phyloP scores from a whole-genome alignment of 2,329 filamentous ascomycete genomes.

The Botryosphaeria dothidea region DNA sequence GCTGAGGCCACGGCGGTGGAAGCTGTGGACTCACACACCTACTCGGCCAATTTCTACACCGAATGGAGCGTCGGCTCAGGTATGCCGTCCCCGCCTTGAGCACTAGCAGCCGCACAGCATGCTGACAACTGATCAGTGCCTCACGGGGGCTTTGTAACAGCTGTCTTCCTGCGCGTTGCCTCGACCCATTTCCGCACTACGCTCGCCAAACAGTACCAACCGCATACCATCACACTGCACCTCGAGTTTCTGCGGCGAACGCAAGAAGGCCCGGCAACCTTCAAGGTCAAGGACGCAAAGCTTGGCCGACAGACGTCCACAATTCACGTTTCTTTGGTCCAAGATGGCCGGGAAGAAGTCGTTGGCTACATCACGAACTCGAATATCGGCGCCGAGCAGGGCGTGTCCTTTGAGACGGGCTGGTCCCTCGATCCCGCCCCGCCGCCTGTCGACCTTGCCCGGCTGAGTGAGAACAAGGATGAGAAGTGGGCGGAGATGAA shows the following conservation, averaged over 20 bases:
- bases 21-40: slow-evolving; percentile 57
- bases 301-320: slow-evolving; percentile 64
- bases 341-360: slow-evolving; percentile 60
- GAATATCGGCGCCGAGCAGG: slow-evolving; percentile 61
- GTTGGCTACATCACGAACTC: slow-evolving; percentile 66
- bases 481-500: slow-evolving; percentile 48
- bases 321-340: slow-evolving; percentile 62
- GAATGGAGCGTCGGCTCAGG: slow-evolving; percentile 69
- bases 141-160: slow-evolving; percentile 70
- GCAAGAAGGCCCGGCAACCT: slow-evolving; percentile 55
- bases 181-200: slow-evolving; percentile 60
- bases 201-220: slow-evolving; percentile 59
- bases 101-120: background rate
- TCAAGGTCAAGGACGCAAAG: slow-evolving; percentile 64
- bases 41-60: slow-evolving; percentile 55
- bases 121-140: slow-evolving; percentile 54
- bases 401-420: slow-evolving; percentile 56
- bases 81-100: slow-evolving; percentile 48
- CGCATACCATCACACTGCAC: slow-evolving; percentile 65
- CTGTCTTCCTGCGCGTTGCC: slow-evolving; percentile 62
- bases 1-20: slow-evolving; percentile 51
- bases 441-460: slow-evolving; percentile 43
- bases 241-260: slow-evolving; percentile 67
- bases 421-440: slow-evolving; percentile 54
- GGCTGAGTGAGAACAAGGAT: slow-evolving; percentile 47